phyloP scores from a whole-genome alignment of 2,329 filamentous ascomycete genomes.

The Pestalotiopsis sp. region DNA sequence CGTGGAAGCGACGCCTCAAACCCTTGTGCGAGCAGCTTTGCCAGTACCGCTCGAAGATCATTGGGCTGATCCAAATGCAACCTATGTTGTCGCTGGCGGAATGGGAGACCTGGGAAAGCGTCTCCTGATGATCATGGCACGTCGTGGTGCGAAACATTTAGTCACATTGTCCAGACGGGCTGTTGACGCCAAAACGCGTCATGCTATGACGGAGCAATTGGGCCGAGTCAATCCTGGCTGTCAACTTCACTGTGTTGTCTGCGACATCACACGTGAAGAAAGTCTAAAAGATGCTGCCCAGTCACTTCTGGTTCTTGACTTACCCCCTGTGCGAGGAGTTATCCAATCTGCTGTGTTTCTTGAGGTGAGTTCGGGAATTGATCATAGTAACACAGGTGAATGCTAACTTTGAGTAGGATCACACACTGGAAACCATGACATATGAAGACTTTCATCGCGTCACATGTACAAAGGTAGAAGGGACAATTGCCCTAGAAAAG shows the following conservation, averaged over 20 bases:
- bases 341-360: slow-evolving; percentile 19
- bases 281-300: slow-evolving; percentile 3
- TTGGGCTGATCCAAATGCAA: no score
- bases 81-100: no score
- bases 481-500: neutral
- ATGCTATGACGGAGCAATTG: slow-evolving; percentile 10
- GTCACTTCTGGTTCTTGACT: slow-evolving; percentile 1
- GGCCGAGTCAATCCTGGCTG: slow-evolving; percentile 11
- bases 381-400: neutral
- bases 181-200: slow-evolving; percentile 2
- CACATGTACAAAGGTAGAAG: neutral
- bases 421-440: neutral
- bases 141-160: slow-evolving; percentile 18
- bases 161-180: slow-evolving; percentile 19
- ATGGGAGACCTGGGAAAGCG: no score
- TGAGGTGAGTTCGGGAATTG: slow-evolving; percentile 12
- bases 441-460: neutral
- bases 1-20: no score
- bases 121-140: no score
- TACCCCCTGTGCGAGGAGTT: slow-evolving; percentile 18
- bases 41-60: no score
- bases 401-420: neutral
- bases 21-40: no score
- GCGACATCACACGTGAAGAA: slow-evolving; percentile 15
- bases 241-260: slow-evolving; percentile 13